Evolutionary conservation across 345 rosid species (phyloP), one percentile per base, ranked within the genome.

Genomic region (Boechera stricta): DNA sequence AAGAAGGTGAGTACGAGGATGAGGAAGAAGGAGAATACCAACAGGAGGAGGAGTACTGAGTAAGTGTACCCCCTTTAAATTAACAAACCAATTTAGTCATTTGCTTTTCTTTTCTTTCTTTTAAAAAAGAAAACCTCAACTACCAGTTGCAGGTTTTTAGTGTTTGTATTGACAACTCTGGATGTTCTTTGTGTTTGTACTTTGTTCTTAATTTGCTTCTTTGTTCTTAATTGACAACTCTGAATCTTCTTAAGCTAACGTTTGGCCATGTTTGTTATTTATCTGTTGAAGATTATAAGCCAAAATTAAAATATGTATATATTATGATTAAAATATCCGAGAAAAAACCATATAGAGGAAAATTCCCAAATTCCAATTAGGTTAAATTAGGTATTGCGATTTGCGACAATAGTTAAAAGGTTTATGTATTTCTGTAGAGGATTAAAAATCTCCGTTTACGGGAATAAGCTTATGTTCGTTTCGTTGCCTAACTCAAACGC

Each of bases 81-180:
- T 18, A 64, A 31, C 18, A 53, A 64, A 13, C 29, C 45, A 64
- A 12, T 8, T 53, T 74, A 64, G 71, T 62, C 2, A 4, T 49
- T 61, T 72, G 68, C 51, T 33, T 58, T 21, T 21, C 2, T 11
- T 59, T 56, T 26, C 31, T 6, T 47, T 33, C 16, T 52, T 31
- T 41, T 1, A 0, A 12, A 51, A 52, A 41, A 42, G 24, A 42
- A 55, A 74, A 48, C 59, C 78, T 57, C 67, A 74, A 66, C 60
- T 53, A 53, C 70, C 55, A 73, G 71, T 73, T 73, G 77, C 63
- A 73, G 77, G 70, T 73, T 63, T 31, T 11, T 60, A 36, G 35
- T 51, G 69, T 69, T 51, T 73, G 70, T 66, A 66, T 49, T 66
- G 71, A 32, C 45, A 66, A 18, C 31, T 66, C 10, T 31, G n/a